These are phyloP conservation scores for Cucurbita pepo DNA, from an alignment of 306 rosid genomes.

Conservation along the genomic window DNA sequence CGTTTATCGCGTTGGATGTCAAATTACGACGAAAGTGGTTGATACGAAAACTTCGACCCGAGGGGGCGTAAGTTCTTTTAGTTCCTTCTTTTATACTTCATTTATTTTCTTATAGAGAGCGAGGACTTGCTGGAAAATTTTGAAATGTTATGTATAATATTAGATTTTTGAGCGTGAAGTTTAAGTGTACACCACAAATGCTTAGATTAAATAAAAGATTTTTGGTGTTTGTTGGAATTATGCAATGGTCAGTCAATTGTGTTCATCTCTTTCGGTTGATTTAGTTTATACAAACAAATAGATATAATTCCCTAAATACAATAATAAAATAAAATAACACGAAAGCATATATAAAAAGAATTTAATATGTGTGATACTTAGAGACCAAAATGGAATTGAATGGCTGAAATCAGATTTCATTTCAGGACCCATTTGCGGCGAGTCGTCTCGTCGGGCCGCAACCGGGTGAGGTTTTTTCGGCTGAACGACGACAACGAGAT, in stretches of 20 bases:
- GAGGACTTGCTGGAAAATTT: not conserved
- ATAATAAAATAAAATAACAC: too few relatives aligned
- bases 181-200: not conserved
- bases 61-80: conserved; percentile 8
- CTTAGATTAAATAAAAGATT: not conserved
- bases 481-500: not conserved
- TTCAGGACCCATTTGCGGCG: conserved; percentile 5
- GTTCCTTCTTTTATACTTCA: not conserved
- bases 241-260: not conserved
- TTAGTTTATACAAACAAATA: not conserved
- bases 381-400: not conserved
- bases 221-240: not conserved
- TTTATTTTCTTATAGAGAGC: not conserved
- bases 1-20: conserved; percentile 48
- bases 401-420: not conserved
- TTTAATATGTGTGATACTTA: not conserved
- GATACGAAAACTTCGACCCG: conserved; percentile 47
- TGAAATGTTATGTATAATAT: not conserved
- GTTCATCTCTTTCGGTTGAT: not conserved
- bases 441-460: conserved; percentile 4
- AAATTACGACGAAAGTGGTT: conserved; percentile 60
- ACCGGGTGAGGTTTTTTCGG: not conserved
- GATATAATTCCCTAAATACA: not conserved
- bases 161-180: not conserved
- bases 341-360: not conserved